Conservation (phyloP, 495 filamentous ascomycete species). For the Apodospora peruviana region DNA sequence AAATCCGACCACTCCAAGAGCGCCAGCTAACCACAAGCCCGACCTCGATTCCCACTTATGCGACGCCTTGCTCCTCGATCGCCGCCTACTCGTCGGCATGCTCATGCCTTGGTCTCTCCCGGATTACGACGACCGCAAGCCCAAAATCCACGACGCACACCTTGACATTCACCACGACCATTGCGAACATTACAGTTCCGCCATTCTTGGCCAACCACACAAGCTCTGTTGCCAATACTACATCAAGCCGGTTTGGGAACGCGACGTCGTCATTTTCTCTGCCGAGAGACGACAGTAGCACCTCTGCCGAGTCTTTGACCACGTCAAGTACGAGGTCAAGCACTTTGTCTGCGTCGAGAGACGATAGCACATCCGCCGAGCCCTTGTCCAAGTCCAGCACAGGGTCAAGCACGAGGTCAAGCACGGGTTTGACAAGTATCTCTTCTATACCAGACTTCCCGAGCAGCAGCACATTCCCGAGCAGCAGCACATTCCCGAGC, state of each 20-base stretch:
- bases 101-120: slow-evolving; percentile 22
- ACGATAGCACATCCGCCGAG: background rate
- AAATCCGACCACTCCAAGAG: slow-evolving; percentile 3
- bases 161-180: slow-evolving; percentile 2
- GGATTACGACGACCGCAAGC: slow-evolving; percentile 1
- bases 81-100: slow-evolving; percentile 22
- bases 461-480: background rate
- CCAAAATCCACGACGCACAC: slow-evolving; percentile 6
- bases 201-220: slow-evolving; percentile 5
- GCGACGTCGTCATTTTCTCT: slow-evolving; percentile 1
- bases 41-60: slow-evolving; percentile 18
- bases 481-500: background rate
- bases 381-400: background rate
- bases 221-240: background rate
- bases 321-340: background rate
- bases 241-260: background rate
- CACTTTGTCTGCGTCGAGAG: background rate
- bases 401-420: background rate
- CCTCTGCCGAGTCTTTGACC: background rate
- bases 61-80: slow-evolving; percentile 11
- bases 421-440: background rate
- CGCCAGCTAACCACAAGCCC: slow-evolving; percentile 9
- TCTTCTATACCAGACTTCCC: background rate
- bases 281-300: background rate
- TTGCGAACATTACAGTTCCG: slow-evolving; percentile 6